These are phyloP conservation scores for Golubevia pallescens DNA, from an alignment of 1,284 basidiomycete genomes.

Conservation along the genomic window DNA sequence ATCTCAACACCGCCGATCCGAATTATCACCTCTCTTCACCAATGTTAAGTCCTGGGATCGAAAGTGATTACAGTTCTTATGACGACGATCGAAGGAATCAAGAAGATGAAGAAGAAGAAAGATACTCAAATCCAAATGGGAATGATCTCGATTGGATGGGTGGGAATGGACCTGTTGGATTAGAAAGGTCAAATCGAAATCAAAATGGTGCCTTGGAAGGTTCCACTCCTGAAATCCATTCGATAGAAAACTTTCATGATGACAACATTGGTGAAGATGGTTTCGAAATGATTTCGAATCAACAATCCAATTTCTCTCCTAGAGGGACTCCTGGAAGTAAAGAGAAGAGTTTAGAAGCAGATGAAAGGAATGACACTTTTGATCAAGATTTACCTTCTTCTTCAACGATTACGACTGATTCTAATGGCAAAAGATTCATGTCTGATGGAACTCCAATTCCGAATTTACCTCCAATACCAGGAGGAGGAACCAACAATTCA, in stretches of 20 bases:
- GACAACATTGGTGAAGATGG: background rate
- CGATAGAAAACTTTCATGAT: background rate
- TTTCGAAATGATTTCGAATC: background rate
- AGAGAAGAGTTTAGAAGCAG: background rate
- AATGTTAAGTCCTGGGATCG: constrained; percentile 10
- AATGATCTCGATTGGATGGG: background rate
- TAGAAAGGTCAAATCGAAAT: too few species aligned
- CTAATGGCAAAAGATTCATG: constrained; percentile 5
- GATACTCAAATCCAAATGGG: background rate
- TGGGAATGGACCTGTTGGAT: background rate
- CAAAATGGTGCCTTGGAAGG: background rate
- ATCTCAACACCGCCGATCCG: background rate
- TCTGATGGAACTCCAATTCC: constrained; percentile 33
- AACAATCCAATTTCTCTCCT: background rate
- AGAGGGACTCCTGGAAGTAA: too few species aligned
- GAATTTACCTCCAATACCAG: constrained; percentile 39
- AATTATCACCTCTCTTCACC: background rate
- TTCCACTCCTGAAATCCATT: background rate
- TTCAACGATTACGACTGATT: background rate
- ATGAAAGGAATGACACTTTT: background rate
- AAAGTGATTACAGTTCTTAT: constrained; percentile 24
- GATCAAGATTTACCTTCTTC: background rate
- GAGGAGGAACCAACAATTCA: constrained; percentile 1
- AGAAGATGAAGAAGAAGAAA: constrained; percentile 4
- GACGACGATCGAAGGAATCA: constrained; percentile 5